These are phyloP conservation scores for Fragaria ananassa DNA, from an alignment of 306 rosid species.

Conservation along the genomic window DNA sequence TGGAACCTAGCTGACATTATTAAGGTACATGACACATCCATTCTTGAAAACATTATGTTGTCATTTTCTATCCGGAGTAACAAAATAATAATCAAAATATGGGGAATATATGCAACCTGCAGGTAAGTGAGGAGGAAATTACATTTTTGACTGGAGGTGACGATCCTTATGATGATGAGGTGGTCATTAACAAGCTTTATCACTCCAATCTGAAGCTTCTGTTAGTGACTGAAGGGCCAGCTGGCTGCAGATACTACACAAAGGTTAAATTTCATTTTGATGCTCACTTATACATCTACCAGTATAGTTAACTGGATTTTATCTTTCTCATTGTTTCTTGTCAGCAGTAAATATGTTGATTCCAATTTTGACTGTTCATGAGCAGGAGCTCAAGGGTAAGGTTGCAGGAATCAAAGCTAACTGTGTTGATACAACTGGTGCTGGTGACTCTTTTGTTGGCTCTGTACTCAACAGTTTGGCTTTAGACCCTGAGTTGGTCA, in stretches of 20 bases:
- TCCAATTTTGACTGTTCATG: not conserved
- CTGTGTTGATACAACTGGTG: conserved; percentile 81
- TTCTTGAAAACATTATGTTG: not conserved
- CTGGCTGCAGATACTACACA: conserved; percentile 71
- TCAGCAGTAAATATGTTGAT: not conserved
- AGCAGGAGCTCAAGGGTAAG: conserved; percentile 66
- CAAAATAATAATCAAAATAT: not conserved
- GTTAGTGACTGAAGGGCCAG: conserved; percentile 53
- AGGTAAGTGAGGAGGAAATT: conserved; percentile 57
- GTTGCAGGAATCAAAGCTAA: conserved; percentile 63
- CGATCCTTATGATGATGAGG: conserved; percentile 53
- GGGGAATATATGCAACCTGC: conserved; percentile 12
- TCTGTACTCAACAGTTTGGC: conserved; percentile 60
- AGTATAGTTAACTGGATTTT: not conserved
- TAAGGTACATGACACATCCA: conserved; percentile 43
- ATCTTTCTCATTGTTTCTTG: not conserved
- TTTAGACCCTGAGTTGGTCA: conserved; percentile 45
- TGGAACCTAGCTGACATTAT: conserved; percentile 74
- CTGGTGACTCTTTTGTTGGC: conserved; percentile 87
- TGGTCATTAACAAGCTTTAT: conserved; percentile 51
- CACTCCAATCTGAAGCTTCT: conserved; percentile 57
- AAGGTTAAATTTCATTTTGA: conserved; percentile 31
- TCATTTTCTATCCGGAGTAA: not conserved
- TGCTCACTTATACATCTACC: not conserved
- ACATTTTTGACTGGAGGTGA: conserved; percentile 48